Evolutionary conservation across 306 rosid species (phyloP).

Genomic region (Vigna hirtella): DNA sequence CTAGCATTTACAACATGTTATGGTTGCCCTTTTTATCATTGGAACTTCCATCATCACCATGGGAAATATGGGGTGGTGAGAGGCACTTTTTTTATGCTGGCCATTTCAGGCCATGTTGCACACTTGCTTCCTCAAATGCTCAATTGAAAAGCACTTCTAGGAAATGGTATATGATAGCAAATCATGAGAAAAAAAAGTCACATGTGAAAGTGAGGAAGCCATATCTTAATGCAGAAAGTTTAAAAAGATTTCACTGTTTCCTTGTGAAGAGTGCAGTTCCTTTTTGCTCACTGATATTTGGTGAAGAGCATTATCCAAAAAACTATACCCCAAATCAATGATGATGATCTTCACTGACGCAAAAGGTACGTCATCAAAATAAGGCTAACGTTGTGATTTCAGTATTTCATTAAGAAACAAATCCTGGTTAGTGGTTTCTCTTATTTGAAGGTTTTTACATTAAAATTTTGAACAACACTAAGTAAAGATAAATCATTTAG

Average conservation of each 20-base stretch:
- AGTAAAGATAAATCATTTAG: background rate
- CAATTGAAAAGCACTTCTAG: conserved; percentile 55
- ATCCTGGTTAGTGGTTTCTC: background rate
- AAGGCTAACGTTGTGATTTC: conserved; percentile 12
- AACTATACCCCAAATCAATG: conserved; percentile 25
- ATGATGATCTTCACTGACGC: conserved; percentile 49
- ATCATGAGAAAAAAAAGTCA: conserved; percentile 41
- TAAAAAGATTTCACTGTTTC: conserved; percentile 39
- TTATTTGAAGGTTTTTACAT: background rate
- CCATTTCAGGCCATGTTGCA: conserved; percentile 38
- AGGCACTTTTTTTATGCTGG: conserved; percentile 36
- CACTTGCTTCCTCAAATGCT: conserved; percentile 40
- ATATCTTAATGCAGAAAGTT: conserved; percentile 20
- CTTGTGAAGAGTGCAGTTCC: conserved; percentile 35
- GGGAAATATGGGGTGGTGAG: conserved; percentile 28
- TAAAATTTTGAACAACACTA: background rate
- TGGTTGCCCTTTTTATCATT: conserved; percentile 32
- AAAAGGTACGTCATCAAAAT: conserved; percentile 43
- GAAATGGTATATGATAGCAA: conserved; percentile 54
- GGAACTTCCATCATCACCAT: conserved; percentile 42
- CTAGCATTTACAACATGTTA: conserved; percentile 19
- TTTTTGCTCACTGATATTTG: conserved; percentile 39
- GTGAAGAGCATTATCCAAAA: conserved; percentile 32
- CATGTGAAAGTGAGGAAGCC: conserved; percentile 34
- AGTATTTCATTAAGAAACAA: background rate